These are phyloP conservation scores for Aspergillus sp. DNA, from an alignment of 2,329 filamentous ascomycete species.

Conservation along the genomic window DNA sequence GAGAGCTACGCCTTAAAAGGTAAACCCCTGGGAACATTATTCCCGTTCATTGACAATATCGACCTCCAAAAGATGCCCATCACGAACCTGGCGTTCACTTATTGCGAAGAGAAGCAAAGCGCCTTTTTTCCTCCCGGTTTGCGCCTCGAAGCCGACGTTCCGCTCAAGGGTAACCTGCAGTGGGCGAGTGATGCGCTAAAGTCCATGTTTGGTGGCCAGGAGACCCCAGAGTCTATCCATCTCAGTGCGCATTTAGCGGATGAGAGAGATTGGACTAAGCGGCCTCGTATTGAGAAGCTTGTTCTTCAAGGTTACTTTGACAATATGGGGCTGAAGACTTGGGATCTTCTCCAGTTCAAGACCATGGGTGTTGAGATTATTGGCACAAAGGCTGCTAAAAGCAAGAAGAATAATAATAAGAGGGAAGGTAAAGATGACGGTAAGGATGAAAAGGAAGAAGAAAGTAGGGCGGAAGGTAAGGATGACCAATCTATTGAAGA, in stretches of 20 bases:
- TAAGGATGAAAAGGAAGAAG: background rate
- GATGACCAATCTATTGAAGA: background rate
- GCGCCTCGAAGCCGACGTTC: background rate
- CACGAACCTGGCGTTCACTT: background rate
- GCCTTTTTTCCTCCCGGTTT: background rate
- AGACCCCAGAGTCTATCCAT: background rate
- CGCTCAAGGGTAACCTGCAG: background rate
- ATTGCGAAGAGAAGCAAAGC: background rate
- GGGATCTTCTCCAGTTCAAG: conserved; percentile 1
- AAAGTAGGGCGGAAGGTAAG: background rate
- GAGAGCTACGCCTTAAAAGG: background rate
- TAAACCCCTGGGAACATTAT: background rate
- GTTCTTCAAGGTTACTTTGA: background rate
- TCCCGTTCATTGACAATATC: background rate
- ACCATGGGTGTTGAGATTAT: background rate
- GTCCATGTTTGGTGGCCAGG: background rate
- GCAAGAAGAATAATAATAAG: background rate
- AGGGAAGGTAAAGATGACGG: background rate
- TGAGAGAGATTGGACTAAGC: background rate
- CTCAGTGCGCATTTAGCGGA: background rate
- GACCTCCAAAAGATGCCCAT: background rate
- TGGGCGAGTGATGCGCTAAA: background rate
- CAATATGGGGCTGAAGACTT: background rate
- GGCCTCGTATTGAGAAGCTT: background rate
- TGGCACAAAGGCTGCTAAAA: background rate